Conservation (phyloP, 441 rosid species). For the Eutrema salsugineum region DNA sequence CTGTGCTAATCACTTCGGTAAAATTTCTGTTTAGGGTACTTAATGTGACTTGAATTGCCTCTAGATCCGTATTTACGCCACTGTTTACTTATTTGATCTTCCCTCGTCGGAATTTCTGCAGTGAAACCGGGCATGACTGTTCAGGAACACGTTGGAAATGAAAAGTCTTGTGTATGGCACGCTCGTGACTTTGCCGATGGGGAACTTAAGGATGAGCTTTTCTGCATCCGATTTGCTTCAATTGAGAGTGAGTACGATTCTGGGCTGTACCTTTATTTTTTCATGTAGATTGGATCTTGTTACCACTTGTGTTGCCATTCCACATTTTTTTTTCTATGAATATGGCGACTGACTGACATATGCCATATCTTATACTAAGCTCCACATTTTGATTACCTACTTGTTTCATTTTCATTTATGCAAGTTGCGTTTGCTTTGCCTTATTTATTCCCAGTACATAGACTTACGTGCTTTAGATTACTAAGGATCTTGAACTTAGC, state of each 20-base stretch:
- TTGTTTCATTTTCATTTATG: background rate
- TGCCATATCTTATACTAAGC: background rate
- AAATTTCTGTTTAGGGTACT: background rate
- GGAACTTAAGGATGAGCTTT: conserved; percentile 45
- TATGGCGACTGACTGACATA: background rate
- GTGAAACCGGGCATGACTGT: conserved; percentile 57
- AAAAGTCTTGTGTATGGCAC: conserved; percentile 71
- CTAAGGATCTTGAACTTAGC: background rate
- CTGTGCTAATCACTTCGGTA: conserved; percentile 94
- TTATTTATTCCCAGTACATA: background rate
- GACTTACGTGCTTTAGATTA: background rate
- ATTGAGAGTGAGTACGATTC: conserved; percentile 31
- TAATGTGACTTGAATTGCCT: background rate
- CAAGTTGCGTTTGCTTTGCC: background rate
- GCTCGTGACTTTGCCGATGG: conserved; percentile 71
- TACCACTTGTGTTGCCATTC: background rate
- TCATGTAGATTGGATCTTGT: background rate
- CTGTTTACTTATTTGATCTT: background rate
- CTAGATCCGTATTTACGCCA: conserved; percentile 10
- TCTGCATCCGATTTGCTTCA: conserved; percentile 38
- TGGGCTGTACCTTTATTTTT: background rate
- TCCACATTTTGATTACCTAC: background rate
- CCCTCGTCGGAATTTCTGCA: conserved; percentile 16
- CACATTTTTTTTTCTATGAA: background rate
- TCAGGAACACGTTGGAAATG: conserved; percentile 69